Evolutionary conservation across 345 rosid genomes (phyloP), one percentile per base, ranked within the genome.

Genomic region (Heritiera fomes): DNA sequence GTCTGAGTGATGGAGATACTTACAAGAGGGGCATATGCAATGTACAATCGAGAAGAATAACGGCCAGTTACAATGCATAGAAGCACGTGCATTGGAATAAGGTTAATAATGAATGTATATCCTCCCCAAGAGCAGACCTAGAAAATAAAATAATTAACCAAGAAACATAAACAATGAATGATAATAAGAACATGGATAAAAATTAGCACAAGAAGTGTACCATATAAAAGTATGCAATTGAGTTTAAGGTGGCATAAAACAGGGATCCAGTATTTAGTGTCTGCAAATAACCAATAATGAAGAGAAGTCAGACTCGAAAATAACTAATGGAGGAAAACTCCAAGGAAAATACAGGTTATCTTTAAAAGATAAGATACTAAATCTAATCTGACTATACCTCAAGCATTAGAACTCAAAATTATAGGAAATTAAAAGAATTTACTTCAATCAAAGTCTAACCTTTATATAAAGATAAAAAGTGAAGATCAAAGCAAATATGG

Each of bases 81-180:
- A 80, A 97, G 94, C 77, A 86, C 98, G 72, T 97, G 98, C 94
- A 94, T 97, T 61, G 98, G 99, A 85, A 97, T 94, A 78, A 97
- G 94, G 82, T 97, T 97, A 86, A 97, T 93, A 82, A 97, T 97
- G 83, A 97, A 93, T 71, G 98, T 97, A 88, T 97, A 94, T 49
- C 99, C 99, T 86, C 98, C 99, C 98, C 99, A 94, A 52, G 99
- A 97, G 85, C 98, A 94, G 50, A 97, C 99, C 98, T 97, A 86
- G 58, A 83, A 79, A 47, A 78, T 20, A 74, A 65, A 79, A 60
- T 23, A 72, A 50, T 20, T 55, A 11, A 71, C 8, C 52, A 58
- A 47, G 41, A 74, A 75, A 68, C 11, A 41, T 46, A 82, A 77
- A 80, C 14, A 13, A 45, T 32, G 62, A 75, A 30, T 52, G 56